These are phyloP conservation scores for Saccharum officinarum DNA, from an alignment of 176 grass and related monocot genomes.

Conservation along the genomic window DNA sequence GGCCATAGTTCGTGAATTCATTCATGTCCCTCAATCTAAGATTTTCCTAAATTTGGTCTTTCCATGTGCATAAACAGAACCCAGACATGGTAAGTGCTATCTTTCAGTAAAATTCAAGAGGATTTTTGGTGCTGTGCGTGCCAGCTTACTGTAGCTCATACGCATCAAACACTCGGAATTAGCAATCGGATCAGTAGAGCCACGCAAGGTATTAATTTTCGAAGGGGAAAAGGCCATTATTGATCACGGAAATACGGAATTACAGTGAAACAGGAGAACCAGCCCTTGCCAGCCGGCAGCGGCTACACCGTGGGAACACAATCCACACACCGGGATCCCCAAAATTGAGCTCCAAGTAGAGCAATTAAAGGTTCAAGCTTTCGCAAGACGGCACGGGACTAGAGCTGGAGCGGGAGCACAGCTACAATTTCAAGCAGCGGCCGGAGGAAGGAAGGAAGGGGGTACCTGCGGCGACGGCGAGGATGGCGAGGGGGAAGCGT, in stretches of 20 bases:
- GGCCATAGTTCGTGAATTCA: neutral
- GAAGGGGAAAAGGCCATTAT: neutral
- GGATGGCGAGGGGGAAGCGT: slow-evolving; percentile 68
- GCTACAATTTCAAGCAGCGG: neutral
- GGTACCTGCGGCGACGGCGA: slow-evolving; percentile 70
- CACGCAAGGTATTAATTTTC: neutral
- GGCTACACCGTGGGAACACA: neutral
- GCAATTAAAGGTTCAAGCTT: slow-evolving; percentile 4
- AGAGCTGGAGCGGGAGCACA: neutral
- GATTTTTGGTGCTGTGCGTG: neutral
- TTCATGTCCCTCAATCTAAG: neutral
- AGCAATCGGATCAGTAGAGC: neutral
- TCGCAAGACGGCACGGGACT: neutral
- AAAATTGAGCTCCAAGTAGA: neutral
- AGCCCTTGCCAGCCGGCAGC: neutral
- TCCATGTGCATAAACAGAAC: neutral
- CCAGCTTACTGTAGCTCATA: neutral
- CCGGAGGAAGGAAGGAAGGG: neutral
- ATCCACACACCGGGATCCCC: neutral
- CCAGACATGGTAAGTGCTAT: neutral
- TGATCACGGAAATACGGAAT: neutral
- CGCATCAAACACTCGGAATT: neutral
- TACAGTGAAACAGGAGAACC: neutral
- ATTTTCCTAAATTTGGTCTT: neutral
- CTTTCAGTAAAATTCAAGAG: neutral